phyloP scores from a whole-genome alignment of 331 rosid genomes.

The Quercus tomentella region DNA sequence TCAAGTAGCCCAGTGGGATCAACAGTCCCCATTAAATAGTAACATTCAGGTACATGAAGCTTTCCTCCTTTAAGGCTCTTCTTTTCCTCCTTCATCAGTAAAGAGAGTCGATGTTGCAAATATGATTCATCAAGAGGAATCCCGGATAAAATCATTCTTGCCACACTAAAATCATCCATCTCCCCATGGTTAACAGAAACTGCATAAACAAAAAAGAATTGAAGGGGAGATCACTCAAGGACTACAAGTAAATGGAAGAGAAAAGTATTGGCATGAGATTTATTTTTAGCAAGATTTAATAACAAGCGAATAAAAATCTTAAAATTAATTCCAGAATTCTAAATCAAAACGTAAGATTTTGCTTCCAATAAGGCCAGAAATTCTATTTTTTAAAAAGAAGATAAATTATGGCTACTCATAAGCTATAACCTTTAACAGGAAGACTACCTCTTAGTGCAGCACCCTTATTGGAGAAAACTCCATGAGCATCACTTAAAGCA shows the following conservation, averaged over 20 bases:
- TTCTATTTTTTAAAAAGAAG: background rate
- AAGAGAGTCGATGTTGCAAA: conserved; percentile 45
- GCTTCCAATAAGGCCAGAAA: conserved; percentile 6
- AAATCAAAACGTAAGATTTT: background rate
- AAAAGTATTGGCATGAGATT: background rate
- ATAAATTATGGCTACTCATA: background rate
- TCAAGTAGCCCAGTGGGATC: conserved; percentile 64
- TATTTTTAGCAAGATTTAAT: background rate
- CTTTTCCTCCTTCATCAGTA: conserved; percentile 36
- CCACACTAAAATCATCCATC: conserved; percentile 42
- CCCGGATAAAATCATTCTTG: conserved; percentile 64
- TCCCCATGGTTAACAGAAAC: conserved; percentile 44
- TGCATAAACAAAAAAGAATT: conserved; percentile 24
- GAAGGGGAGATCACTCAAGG: background rate
- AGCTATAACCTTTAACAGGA: background rate
- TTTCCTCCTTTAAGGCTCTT: conserved; percentile 48
- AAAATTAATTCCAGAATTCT: background rate
- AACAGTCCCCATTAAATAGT: conserved; percentile 76
- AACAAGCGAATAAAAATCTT: background rate
- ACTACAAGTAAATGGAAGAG: background rate
- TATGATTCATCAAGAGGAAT: conserved; percentile 72
- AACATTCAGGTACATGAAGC: conserved; percentile 48
- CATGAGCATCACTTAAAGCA: conserved; percentile 40
- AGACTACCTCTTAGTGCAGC: conserved; percentile 56
- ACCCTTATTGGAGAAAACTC: conserved; percentile 43